Evolutionary conservation across 2,329 filamentous ascomycete genomes (phyloP), one percentile per base, ranked within the genome.

Genomic region (Ophiostoma sp.): DNA sequence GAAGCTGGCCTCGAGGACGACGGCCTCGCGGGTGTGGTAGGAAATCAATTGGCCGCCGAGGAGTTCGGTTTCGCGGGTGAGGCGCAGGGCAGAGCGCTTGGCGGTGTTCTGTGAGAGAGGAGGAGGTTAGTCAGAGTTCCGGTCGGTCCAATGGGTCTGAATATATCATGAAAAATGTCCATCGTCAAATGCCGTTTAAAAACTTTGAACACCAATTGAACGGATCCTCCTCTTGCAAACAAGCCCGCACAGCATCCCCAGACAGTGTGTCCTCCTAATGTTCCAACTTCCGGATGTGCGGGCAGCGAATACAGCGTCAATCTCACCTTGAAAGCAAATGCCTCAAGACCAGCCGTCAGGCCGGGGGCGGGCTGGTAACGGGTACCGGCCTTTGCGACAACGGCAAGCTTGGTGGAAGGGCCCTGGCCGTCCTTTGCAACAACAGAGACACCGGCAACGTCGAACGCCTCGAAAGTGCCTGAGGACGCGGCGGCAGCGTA

Each of bases 301-400:
- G 23, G 23, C 41, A 13, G 8, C 11, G 1, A 15, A n/a, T 17
- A n/a, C 35, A 31, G 31, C 33, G 60, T 35, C 31, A 41, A 36
- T 66, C 82, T 76, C 80, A 93, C 95, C 92, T 96, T 96, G 89
- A 97, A 99, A 75, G 96, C 94, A 84, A 96, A 99, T 80, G 93
- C 91, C 84, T 95, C 91, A 75, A 99, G 87, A 71, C 91, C 94
- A 78, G 94, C 90, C 74, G 94, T 90, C 80, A 97, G 86, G 75
- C 95, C 95, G 73, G 95, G 95, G 75, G 91, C 86, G 74, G 92
- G 87, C 85, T 99, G 90, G 82, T 94, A 98, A 81, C 95, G 87
- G 74, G 94, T 96, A 78, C 95, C 95, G 74, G 93, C 95, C 86
- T 96, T 97, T 76, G 94, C 89, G 79, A 99, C 92, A 74, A 99